Conservation (phyloP, 1,284 basidiomycete genomes). For the Athelia sp. region DNA sequence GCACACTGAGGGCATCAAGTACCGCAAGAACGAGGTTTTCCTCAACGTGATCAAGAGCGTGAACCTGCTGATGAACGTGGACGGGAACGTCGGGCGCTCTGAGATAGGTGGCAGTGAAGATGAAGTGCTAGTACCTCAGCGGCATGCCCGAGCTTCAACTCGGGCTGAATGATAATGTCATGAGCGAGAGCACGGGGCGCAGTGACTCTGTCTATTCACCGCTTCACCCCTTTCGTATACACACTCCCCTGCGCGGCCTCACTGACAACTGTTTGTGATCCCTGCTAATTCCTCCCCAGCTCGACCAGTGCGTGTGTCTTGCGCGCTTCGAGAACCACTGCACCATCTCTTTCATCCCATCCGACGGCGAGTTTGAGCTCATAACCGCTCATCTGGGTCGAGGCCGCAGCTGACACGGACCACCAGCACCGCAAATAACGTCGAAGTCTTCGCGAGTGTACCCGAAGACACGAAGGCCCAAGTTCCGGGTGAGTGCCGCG, state of each 20-base stretch:
- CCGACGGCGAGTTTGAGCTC: constrained; percentile 97
- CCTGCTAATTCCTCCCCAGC: constrained; percentile 40
- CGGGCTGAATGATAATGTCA: constrained; percentile 98
- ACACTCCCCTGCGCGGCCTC: too few species aligned
- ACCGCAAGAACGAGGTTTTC: constrained; percentile 99
- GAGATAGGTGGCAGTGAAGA: constrained; percentile 98
- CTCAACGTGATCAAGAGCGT: constrained; percentile 98
- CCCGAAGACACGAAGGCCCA: constrained; percentile 98
- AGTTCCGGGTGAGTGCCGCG: constrained; percentile 72
- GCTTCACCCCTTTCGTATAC: constrained; percentile 2
- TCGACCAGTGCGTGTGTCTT: constrained; percentile 99
- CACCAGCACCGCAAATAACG: constrained; percentile 94
- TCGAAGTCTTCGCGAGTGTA: constrained; percentile 96
- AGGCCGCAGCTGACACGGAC: constrained; percentile 94
- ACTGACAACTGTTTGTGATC: too few species aligned
- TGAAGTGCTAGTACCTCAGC: constrained; percentile 99
- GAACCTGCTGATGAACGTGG: constrained; percentile 93
- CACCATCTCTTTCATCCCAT: constrained; percentile 98
- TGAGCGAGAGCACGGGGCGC: constrained; percentile 97
- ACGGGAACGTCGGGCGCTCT: constrained; percentile 94
- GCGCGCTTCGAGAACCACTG: constrained; percentile 98
- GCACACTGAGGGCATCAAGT: constrained; percentile 96
- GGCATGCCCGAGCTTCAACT: constrained; percentile 98
- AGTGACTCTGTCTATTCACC: constrained; percentile 46
- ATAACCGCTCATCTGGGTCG: constrained; percentile 99